Evolutionary conservation across 208 protist species (phyloP), one percentile per base, ranked within the genome.

Genomic region (Novymonas esmeraldas): DNA sequence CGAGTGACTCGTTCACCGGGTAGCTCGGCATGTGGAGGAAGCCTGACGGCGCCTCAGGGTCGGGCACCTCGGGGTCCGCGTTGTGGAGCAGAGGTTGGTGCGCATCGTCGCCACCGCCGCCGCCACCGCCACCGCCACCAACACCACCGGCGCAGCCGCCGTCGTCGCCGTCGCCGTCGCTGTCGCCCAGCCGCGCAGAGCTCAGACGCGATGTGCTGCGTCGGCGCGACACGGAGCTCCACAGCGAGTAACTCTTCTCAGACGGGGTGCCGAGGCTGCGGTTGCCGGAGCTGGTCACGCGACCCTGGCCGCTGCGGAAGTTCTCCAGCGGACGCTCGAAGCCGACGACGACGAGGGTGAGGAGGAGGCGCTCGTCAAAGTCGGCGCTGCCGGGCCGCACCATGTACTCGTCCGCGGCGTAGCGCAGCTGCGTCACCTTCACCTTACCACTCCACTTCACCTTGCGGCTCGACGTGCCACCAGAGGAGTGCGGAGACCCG

Each of bases 371-470:
- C 49, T 79, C 74, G 14, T 85, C 61, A 49, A 85, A 85, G 55
- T 81, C 70, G 28, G 26, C 45, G 56, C 70, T 74, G 46, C 45
- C 64, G 1, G 73, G 67, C 11, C 67, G 58, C 14, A 85, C 69
- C 14, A 70, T 70, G 64, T 78, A 76, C 45, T 85, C 74, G 24
- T 85, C 79, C 7, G 75, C 79, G 10, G 70, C 62, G 59, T 76
- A 76, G 13, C 58, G 52, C 46, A 85, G 57, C 52, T 64, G 60
- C 22, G 61, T 70, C 22, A 85, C 67, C 52, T 85, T 85, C 20
- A 85, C 68, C 66, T 81, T 80, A 1, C 72, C 62, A 26, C 65
- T 65, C 79, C 79, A 85, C 63, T 56, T 72, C 33, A 82, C 77
- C 55, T 79, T 69, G 3, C 48, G 46, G 18, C n/a, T 56, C 16